Evolutionary conservation across 257 asterid genomes (phyloP), one percentile per base, ranked within the genome.

Genomic region (Solanum infundibuliforme): DNA sequence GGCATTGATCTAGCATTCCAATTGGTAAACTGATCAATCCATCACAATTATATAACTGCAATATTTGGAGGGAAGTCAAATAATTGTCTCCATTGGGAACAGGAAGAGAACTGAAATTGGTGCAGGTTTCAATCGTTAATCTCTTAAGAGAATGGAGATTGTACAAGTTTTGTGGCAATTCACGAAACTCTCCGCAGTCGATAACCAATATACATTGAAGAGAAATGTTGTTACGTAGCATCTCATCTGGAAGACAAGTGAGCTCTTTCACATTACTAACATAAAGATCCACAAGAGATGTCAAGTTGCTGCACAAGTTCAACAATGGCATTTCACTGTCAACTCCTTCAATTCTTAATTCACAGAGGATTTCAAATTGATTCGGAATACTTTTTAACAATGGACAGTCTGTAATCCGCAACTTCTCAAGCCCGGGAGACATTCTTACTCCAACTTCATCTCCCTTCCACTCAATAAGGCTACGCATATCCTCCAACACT

Each of bases 321-420:
- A 58, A 58, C 79, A 87, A 84, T 18, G 86, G 85, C 8, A 85
- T 43, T 12, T 32, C n/a, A 29, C 84, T 65, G 7, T 71, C 69
- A 5, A 74, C 34, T 1, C 1, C 2, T 0, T 1, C 0, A 7
- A 89, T 65, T 0, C 0, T 0, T 74, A 90, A 76, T 38, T 55
- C 3, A 36, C 79, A 62, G 0, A 92, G 90, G 39, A 87, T 34
- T 20, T 89, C 89, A 27, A 91, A 88, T 58, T 69, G 86, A 88
- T 85, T 88, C 10, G 94, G 94, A 85, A 86, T 74, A 16, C 35
- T 83, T 43, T 5, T 29, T 82, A 92, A 65, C 5, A 74, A 13
- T 31, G n/a, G 36, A 68, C 91, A 92, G 0, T 13, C 8, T 0
- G 0, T 0, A 43, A 92, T 65, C 0, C 13, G 18, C 79, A 72